A percentile compares a stretch with the other conserved stretches of the same genome.
These are phyloP conservation scores for Pelargonium fulgidum DNA, from an alignment of 441 rosid species.

Conservation along the genomic window DNA sequence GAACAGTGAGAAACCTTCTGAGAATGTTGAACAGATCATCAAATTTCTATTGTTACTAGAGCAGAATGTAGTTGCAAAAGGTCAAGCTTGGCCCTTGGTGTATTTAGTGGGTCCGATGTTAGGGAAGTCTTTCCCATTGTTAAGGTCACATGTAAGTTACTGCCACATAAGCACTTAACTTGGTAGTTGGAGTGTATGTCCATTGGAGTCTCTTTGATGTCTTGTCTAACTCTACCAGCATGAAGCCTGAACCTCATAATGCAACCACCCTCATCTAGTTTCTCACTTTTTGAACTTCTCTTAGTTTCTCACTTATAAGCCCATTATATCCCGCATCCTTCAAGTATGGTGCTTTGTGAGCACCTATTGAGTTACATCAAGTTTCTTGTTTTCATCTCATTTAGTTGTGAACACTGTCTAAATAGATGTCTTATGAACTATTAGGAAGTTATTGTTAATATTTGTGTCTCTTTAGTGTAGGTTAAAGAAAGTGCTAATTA, in stretches of 20 bases:
- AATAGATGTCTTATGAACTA: background rate
- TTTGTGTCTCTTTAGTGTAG: background rate
- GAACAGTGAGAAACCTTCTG: constrained; percentile 32
- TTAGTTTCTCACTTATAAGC: background rate
- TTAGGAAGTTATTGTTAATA: background rate
- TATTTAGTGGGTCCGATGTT: constrained; percentile 66
- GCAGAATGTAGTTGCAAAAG: constrained; percentile 38
- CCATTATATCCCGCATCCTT: background rate
- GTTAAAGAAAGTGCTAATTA: background rate
- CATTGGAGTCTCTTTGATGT: background rate
- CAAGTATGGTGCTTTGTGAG: background rate
- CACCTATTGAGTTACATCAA: background rate
- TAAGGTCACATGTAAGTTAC: constrained; percentile 72
- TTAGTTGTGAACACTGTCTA: background rate
- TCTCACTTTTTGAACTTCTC: background rate
- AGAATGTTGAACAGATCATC: constrained; percentile 41
- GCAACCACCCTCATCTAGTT: background rate
- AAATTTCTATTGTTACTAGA: constrained; percentile 54
- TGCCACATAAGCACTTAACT: background rate
- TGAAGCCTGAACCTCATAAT: background rate
- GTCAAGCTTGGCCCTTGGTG: constrained; percentile 72
- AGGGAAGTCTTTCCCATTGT: constrained; percentile 54
- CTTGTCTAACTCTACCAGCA: background rate
- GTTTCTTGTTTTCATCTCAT: background rate
- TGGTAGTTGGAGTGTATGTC: background rate